Evolutionary conservation across 139 green algal genomes (phyloP).

Genomic region (Nannochloris sp.): DNA sequence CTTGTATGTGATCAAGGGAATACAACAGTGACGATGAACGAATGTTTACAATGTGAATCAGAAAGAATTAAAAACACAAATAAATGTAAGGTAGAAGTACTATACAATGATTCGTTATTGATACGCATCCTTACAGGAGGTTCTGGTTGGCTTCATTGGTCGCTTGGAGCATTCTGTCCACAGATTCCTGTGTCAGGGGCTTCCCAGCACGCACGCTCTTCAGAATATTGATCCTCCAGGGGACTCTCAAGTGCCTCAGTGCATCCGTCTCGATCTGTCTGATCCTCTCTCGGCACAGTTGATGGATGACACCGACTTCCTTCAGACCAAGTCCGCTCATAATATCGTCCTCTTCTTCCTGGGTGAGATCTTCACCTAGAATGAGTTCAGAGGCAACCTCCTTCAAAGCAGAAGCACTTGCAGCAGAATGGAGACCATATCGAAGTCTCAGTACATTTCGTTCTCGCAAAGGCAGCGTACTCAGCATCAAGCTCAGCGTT

Average conservation of each 20-base stretch:
- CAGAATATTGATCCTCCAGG: slow-evolving; percentile 5
- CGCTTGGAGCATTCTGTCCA: slow-evolving; percentile 3
- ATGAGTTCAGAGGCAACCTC: not conserved
- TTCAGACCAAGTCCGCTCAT: slow-evolving; percentile 10
- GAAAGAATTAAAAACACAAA: not conserved
- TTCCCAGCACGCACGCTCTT: slow-evolving; percentile 5
- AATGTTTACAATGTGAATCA: not conserved
- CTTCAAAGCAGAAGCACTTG: slow-evolving; percentile 29
- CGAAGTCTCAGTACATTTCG: slow-evolving; percentile 63
- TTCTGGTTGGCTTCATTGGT: not conserved
- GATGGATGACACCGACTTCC: slow-evolving; percentile 20
- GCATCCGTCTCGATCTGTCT: slow-evolving; percentile 79
- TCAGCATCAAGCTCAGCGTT: slow-evolving; percentile 45
- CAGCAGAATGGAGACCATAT: slow-evolving; percentile 70
- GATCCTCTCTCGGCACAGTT: slow-evolving; percentile 70
- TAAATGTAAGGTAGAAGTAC: not conserved
- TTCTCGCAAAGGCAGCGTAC: slow-evolving; percentile 55
- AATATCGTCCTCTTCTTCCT: not conserved
- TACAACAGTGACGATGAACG: not conserved
- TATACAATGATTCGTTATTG: slow-evolving; percentile 2
- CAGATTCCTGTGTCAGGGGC: not conserved
- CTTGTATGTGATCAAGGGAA: slow-evolving; percentile 42
- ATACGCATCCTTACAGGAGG: not conserved
- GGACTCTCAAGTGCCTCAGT: slow-evolving; percentile 48
- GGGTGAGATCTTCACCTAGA: not conserved